Evolutionary conservation across 805 yeast genomes (phyloP).

Genomic region (Lipomyces sp.): DNA sequence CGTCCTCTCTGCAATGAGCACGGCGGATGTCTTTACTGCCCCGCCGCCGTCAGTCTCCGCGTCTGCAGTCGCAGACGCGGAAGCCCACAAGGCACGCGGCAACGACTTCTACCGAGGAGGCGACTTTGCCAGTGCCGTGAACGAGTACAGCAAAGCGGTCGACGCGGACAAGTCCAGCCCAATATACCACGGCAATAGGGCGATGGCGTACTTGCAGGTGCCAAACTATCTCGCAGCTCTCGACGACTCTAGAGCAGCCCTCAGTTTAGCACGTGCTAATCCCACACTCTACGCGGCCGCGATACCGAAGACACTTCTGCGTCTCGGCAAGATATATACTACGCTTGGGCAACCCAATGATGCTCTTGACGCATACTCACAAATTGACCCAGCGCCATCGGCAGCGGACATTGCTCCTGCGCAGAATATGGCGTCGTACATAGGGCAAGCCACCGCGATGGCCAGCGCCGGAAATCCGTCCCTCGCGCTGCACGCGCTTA

Average conservation of each 20-base stretch:
- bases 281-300: constrained; percentile 34
- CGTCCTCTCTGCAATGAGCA: not conserved
- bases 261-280: constrained; percentile 5
- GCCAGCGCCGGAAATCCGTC: constrained; percentile 31
- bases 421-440: constrained; percentile 40
- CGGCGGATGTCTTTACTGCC: not conserved
- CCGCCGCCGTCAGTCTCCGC: not conserved
- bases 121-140: constrained; percentile 40
- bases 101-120: constrained; percentile 40
- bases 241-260: constrained; percentile 37
- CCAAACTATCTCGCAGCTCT: constrained; percentile 38
- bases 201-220: constrained; percentile 41
- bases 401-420: constrained; percentile 34
- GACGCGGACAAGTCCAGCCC: constrained; percentile 39
- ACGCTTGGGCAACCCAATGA: constrained; percentile 38
- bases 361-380: constrained; percentile 35
- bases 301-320: constrained; percentile 37
- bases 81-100: constrained; percentile 37
- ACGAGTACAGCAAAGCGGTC: constrained; percentile 26
- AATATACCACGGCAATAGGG: constrained; percentile 40
- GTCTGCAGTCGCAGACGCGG: constrained; percentile 6
- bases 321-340: constrained; percentile 40
- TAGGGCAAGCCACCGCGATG: constrained; percentile 38
- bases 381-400: constrained; percentile 29
- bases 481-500: constrained; percentile 39